Conservation (phyloP, 345 rosid species). For the Populus euphratica region DNA sequence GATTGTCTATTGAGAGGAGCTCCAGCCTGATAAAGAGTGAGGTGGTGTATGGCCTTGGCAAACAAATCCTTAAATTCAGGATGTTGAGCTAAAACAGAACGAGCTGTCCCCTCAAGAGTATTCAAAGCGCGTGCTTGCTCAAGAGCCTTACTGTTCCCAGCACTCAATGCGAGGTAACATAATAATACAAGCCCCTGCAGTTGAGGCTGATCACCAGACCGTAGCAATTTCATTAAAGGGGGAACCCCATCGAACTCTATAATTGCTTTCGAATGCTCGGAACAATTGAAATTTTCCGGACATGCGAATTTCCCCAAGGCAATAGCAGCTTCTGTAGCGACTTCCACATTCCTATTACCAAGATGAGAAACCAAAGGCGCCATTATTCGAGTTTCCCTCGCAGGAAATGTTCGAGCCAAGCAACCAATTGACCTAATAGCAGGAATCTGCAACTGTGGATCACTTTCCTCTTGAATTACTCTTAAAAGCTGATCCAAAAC, state of each 20-base stretch:
- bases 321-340: slow-evolving; percentile 48
- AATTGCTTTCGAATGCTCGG: slow-evolving; percentile 51
- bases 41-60: slow-evolving; percentile 41
- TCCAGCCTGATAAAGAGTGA: slow-evolving; percentile 48
- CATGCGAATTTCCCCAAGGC: slow-evolving; percentile 53
- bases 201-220: slow-evolving; percentile 33
- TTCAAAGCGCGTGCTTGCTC: slow-evolving; percentile 53
- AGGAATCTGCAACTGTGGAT: slow-evolving; percentile 33
- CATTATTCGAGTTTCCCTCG: slow-evolving; percentile 46
- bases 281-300: slow-evolving; percentile 49
- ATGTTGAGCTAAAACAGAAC: slow-evolving; percentile 38
- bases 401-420: slow-evolving; percentile 57
- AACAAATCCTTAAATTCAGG: slow-evolving; percentile 50
- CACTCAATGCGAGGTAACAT: slow-evolving; percentile 50
- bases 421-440: slow-evolving; percentile 51
- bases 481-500: slow-evolving; percentile 54
- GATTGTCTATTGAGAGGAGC: slow-evolving; percentile 35
- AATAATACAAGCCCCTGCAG: slow-evolving; percentile 38
- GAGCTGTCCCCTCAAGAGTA: slow-evolving; percentile 44
- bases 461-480: slow-evolving; percentile 39
- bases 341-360: slow-evolving; percentile 23
- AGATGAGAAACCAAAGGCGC: slow-evolving; percentile 44
- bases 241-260: slow-evolving; percentile 54
- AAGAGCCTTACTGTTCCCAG: slow-evolving; percentile 53
- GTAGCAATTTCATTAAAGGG: slow-evolving; percentile 37